Evolutionary conservation across 1,284 basidiomycete genomes (phyloP).

Genomic region (Boletus putidus): DNA sequence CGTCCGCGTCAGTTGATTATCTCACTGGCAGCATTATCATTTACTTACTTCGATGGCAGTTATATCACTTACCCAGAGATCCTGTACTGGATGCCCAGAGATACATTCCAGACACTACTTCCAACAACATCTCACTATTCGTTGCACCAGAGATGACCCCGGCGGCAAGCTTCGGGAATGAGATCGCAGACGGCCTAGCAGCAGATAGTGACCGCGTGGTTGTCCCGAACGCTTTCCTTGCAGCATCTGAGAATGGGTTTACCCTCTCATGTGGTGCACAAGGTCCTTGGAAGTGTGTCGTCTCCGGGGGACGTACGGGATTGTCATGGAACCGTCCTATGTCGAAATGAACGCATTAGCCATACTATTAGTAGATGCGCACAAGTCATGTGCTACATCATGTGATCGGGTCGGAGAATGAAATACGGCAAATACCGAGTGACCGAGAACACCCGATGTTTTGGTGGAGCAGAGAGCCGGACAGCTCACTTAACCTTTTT

Average conservation of each 20-base stretch:
- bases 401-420: slow-evolving; percentile 23
- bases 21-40: neutral
- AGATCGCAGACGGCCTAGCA: slow-evolving; percentile 3
- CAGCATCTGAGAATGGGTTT: slow-evolving; percentile 61
- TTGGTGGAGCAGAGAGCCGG: neutral
- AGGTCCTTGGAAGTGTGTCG: slow-evolving; percentile 43
- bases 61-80: slow-evolving; percentile 22
- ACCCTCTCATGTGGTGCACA: slow-evolving; percentile 36
- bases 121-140: slow-evolving; percentile 23
- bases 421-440: slow-evolving; percentile 29
- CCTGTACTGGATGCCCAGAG: neutral
- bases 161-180: neutral
- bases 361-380: too few species aligned
- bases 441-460: slow-evolving; percentile 39
- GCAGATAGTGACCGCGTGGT: slow-evolving; percentile 13
- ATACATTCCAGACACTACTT: neutral
- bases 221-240: slow-evolving; percentile 48
- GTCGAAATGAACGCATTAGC: neutral
- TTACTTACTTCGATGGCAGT: slow-evolving; percentile 10
- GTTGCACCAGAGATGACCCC: slow-evolving; percentile 23
- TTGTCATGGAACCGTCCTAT: slow-evolving; percentile 23
- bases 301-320: slow-evolving; percentile 37
- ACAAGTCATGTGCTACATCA: neutral
- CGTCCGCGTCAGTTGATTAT: slow-evolving; percentile 54
- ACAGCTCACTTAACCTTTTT: slow-evolving; percentile 16